Percentiles rank a stretch among this genome's conserved stretches.
These are phyloP conservation scores for Naematelia aurantialba DNA, from an alignment of 768 basidiomycete species.

Conservation along the genomic window DNA sequence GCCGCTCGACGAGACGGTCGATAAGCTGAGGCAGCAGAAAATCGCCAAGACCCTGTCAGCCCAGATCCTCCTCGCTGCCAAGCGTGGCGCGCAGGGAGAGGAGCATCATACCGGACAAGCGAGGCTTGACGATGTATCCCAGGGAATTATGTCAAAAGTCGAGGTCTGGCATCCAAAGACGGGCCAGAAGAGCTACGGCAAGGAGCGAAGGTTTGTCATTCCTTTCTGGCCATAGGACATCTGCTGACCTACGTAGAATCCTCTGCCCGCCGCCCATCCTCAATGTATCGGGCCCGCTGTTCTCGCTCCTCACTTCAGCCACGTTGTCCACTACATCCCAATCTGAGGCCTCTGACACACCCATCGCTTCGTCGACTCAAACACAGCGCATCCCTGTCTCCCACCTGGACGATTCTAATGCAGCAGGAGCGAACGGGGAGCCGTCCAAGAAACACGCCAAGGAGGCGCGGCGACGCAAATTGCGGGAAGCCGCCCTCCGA, in stretches of 20 bases:
- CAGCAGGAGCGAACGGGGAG: not conserved
- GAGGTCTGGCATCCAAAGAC: conserved; percentile 74
- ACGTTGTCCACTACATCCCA: conserved; percentile 59
- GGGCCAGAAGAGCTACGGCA: conserved; percentile 93
- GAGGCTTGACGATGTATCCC: not conserved
- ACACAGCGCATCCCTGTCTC: conserved; percentile 23
- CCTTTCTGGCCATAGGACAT: too few species aligned
- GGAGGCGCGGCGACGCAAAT: not conserved
- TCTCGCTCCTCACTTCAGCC: conserved; percentile 16
- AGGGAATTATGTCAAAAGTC: conserved; percentile 7
- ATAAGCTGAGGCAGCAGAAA: conserved; percentile 10
- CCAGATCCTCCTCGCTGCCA: conserved; percentile 3
- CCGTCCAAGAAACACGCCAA: not conserved
- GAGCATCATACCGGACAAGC: not conserved
- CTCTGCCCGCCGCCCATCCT: conserved; percentile 90
- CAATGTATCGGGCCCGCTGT: conserved; percentile 74
- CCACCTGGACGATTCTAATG: not conserved
- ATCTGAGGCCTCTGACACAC: conserved; percentile 56
- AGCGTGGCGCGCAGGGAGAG: not conserved
- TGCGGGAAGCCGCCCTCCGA: conserved; percentile 19
- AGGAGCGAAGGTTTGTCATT: conserved; percentile 66
- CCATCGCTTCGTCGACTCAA: conserved; percentile 56
- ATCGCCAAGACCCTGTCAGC: conserved; percentile 8
- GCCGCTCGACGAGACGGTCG: not conserved
- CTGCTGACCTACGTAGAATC: too few species aligned